Percentiles rank a stretch among this genome's conserved stretches.
Conservation (phyloP, 2,329 filamentous ascomycete species). For the Ceratocystis alfenasii region DNA sequence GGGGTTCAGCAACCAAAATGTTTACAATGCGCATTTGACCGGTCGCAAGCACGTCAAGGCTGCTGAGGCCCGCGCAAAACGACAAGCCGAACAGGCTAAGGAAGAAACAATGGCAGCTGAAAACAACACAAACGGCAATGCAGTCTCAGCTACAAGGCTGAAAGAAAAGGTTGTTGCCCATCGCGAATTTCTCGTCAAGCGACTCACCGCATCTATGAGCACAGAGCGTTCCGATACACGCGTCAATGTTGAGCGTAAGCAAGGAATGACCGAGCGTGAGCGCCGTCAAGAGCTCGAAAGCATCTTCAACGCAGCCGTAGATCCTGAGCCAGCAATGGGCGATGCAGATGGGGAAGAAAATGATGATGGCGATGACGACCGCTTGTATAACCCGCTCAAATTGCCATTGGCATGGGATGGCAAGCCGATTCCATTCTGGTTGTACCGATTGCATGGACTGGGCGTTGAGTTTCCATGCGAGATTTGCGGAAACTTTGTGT, state of each 20-base stretch:
- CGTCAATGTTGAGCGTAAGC: conserved; percentile 89
- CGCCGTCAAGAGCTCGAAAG: conserved; percentile 88
- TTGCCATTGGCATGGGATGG: conserved; percentile 94
- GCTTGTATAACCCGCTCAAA: conserved; percentile 93
- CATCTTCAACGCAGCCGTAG: conserved; percentile 47
- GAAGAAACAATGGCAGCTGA: conserved; percentile 26
- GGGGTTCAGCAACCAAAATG: conserved; percentile 89
- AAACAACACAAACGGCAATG: conserved; percentile 26
- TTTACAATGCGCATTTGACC: conserved; percentile 77
- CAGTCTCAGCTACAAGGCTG: conserved; percentile 41
- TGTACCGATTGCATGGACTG: conserved; percentile 91
- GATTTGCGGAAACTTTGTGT: conserved; percentile 97
- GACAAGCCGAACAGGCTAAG: conserved; percentile 31
- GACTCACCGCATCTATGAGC: conserved; percentile 69
- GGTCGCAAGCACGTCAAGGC: conserved; percentile 91
- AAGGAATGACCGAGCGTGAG: conserved; percentile 95
- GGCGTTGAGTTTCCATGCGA: conserved; percentile 94
- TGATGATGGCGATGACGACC: conserved; percentile 69
- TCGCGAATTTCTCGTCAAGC: conserved; percentile 71
- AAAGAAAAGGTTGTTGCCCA: conserved; percentile 88
- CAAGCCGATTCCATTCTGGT: conserved; percentile 97
- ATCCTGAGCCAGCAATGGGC: conserved; percentile 21
- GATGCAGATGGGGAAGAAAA: conserved; percentile 46
- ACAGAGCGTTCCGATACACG: conserved; percentile 79
- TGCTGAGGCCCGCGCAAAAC: conserved; percentile 50